phyloP scores from a whole-genome alignment of 495 filamentous ascomycete genomes.

The Thozetella sp. region DNA sequence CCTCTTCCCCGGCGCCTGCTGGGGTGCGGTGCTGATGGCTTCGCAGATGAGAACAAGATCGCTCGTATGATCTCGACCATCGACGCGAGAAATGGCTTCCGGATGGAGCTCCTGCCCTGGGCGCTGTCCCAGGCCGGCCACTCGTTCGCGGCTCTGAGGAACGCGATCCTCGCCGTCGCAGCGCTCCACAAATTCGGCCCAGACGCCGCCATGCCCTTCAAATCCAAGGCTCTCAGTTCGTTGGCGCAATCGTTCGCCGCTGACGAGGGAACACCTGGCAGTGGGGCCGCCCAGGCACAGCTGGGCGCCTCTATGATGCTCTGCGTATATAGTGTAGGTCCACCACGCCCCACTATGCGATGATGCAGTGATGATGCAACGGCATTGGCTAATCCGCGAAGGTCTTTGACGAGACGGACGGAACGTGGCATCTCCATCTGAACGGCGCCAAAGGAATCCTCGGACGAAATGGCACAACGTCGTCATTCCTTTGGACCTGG shows the following conservation, averaged over 20 bases:
- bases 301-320: constrained; percentile 38
- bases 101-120: constrained; percentile 32
- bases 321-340: constrained; percentile 34
- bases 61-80: constrained; percentile 37
- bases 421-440: constrained; percentile 31
- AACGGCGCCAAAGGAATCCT: constrained; percentile 31
- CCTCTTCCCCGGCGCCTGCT: background rate
- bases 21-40: constrained; percentile 8
- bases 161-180: constrained; percentile 33
- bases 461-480: constrained; percentile 18
- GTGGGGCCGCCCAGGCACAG: constrained; percentile 30
- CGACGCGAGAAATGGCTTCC: constrained; percentile 31
- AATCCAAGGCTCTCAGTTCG: constrained; percentile 29
- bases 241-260: constrained; percentile 19
- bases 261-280: constrained; percentile 16
- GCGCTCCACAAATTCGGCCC: constrained; percentile 31
- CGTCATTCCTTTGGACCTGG: constrained; percentile 33
- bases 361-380: constrained; percentile 14
- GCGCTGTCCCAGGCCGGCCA: constrained; percentile 21
- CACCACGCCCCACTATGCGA: background rate
- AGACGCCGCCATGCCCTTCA: constrained; percentile 28
- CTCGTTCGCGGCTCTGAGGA: constrained; percentile 29
- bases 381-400: too few species aligned
- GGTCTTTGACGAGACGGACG: constrained; percentile 38
- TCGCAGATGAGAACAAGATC: constrained; percentile 25